These are phyloP conservation scores for Orbilia quercus DNA, from an alignment of 2,329 filamentous ascomycete species.

Conservation along the genomic window DNA sequence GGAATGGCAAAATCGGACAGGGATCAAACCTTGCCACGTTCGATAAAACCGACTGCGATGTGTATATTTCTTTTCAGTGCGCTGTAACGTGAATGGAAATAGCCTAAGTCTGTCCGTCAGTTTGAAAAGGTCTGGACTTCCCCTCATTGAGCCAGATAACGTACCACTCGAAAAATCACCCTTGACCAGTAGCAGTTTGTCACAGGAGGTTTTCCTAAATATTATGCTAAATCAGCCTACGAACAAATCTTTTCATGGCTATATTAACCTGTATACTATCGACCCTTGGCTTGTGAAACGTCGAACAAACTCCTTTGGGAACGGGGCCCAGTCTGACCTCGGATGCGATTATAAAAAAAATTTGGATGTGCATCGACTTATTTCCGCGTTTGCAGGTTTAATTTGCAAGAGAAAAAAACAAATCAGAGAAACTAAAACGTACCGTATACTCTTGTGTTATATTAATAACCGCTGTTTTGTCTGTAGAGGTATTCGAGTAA, in stretches of 20 bases:
- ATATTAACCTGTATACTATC: slow-evolving; percentile 11
- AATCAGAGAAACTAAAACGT: no score
- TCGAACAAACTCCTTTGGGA: slow-evolving; percentile 19
- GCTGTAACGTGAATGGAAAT: not conserved
- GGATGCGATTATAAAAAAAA: slow-evolving; percentile 10
- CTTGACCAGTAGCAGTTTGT: slow-evolving; percentile 1
- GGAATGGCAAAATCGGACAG: not conserved
- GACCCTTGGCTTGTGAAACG: slow-evolving; percentile 37
- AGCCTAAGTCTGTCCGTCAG: not conserved
- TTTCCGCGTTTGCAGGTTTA: slow-evolving; percentile 32
- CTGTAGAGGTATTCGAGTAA: no score
- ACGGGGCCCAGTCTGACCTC: slow-evolving; percentile 26
- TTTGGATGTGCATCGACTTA: slow-evolving; percentile 16
- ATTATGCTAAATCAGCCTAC: slow-evolving; percentile 8
- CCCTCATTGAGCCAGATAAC: not conserved
- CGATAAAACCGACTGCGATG: no score
- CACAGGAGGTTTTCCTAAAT: not conserved
- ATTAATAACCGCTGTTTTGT: no score
- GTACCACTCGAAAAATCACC: slow-evolving; percentile 4
- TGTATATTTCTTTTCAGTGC: no score
- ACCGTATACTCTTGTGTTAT: no score
- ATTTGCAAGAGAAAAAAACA: slow-evolving; percentile 5
- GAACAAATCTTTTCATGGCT: slow-evolving; percentile 6
- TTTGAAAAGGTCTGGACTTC: slow-evolving; percentile 1
- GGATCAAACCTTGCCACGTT: slow-evolving; percentile 1